Conservation (phyloP, 768 basidiomycete genomes). For the Sporobolomyces roseus region DNA sequence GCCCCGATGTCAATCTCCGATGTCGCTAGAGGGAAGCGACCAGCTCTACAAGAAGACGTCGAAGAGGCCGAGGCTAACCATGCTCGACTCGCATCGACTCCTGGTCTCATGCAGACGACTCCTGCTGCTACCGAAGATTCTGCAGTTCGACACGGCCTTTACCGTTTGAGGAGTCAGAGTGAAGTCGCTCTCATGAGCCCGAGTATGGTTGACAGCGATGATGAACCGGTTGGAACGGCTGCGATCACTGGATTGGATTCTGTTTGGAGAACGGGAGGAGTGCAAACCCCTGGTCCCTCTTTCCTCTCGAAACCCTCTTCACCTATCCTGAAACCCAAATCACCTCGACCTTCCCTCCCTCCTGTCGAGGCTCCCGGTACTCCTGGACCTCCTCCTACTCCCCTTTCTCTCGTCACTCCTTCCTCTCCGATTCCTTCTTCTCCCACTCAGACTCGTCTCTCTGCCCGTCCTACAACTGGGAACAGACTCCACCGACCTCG, state of each 20-base stretch:
- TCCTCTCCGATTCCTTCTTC: neutral
- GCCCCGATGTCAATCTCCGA: conserved; percentile 25
- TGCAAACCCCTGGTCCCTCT: conserved; percentile 17
- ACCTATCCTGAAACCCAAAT: conserved; percentile 26
- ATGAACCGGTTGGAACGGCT: conserved; percentile 29
- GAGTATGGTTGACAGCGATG: conserved; percentile 36
- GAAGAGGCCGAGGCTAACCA: conserved; percentile 12
- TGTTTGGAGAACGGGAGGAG: conserved; percentile 22
- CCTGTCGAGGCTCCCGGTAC: conserved; percentile 13
- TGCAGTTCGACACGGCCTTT: conserved; percentile 9
- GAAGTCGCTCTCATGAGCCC: conserved; percentile 30
- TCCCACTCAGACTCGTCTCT: conserved; percentile 15
- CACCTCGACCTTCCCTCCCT: neutral
- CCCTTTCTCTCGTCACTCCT: neutral
- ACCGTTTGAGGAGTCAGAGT: conserved; percentile 25
- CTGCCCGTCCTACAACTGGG: neutral
- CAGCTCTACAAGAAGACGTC: conserved; percentile 42
- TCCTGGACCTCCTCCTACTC: conserved; percentile 18
- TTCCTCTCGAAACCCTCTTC: conserved; percentile 46
- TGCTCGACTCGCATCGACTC: neutral
- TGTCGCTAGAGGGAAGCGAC: conserved; percentile 32
- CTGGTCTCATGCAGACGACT: neutral
- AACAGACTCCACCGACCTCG: conserved; percentile 46
- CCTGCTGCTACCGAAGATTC: neutral
- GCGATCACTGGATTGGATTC: conserved; percentile 26